Evolutionary conservation across 2,329 filamentous ascomycete species (phyloP), one percentile per base, ranked within the genome.

Genomic region (Alternaria panax): DNA sequence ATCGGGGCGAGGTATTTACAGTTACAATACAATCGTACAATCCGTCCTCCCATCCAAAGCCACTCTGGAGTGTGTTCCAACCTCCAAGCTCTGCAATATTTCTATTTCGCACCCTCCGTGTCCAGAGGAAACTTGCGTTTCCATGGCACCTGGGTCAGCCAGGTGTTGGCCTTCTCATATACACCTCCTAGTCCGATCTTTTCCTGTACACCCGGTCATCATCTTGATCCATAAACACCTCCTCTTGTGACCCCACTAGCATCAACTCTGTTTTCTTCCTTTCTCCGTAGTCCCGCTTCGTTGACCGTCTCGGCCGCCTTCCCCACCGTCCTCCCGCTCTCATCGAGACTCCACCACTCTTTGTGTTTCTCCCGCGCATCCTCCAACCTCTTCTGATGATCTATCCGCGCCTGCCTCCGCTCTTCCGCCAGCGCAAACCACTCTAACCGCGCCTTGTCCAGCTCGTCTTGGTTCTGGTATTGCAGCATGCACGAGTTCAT

Each of bases 401-500:
- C 83, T 78, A 92, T 89, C 36, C 88, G 82, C 78, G 90, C 87
- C 57, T 30, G n/a, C 69, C 88, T 86, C 56, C 93, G 85, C 80
- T 92, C 87, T 69, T 92, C 83, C 51, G 92, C 86, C 64, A 87
- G 85, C 51, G 88, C 87, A 78, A 98, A 98, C 95, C 95, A 99
- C 76, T 98, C 93, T 78, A 93, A 91, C 52, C 95, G 85, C 64
- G 95, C 95, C 24, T 88, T 88, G 80, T 99, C 95, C 79, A 96
- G 87, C 77, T 96, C 92, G 54, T 86, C 88, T 64, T 89, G 91
- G 65, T 92, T 96, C 55, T 94, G 93, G 81, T 96, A 90, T 56
- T 85, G 80, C 68, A 93, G 85, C 93, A 99, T 97, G 82, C 95
- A 99, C 62, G 83, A 85, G 81, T 99, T 99, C 95, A 99, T 99